Percentiles rank a stretch among this genome's conserved stretches.
These are phyloP conservation scores for Penicillium oxalicum DNA, from an alignment of 2,329 filamentous ascomycete species.

Conservation along the genomic window DNA sequence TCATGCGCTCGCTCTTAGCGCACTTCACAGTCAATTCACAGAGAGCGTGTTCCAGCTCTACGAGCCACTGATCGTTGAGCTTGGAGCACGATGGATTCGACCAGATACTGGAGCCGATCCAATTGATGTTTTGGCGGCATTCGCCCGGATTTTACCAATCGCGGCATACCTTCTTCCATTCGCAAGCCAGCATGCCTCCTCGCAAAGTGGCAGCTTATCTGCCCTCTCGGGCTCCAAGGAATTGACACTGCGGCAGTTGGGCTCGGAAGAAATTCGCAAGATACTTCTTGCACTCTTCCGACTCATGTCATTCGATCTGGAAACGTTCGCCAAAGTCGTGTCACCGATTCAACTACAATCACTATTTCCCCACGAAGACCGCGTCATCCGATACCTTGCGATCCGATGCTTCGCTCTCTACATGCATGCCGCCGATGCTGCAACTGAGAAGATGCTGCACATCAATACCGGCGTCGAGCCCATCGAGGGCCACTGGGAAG, in stretches of 20 bases:
- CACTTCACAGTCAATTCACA: slow-evolving; percentile 64
- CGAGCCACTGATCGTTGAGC: slow-evolving; percentile 69
- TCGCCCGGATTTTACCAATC: slow-evolving; percentile 75
- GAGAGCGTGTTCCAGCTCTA: slow-evolving; percentile 69
- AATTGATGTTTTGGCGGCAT: slow-evolving; percentile 56
- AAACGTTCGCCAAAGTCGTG: slow-evolving; percentile 60
- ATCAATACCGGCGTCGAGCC: slow-evolving; percentile 59
- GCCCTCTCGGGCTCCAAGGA: slow-evolving; percentile 27
- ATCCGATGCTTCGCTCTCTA: slow-evolving; percentile 74
- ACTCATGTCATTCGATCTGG: slow-evolving; percentile 68
- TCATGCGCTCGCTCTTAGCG: slow-evolving; percentile 62
- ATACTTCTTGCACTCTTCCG: slow-evolving; percentile 68
- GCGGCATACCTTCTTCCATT: slow-evolving; percentile 73
- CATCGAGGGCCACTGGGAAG: slow-evolving; percentile 69
- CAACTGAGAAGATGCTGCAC: slow-evolving; percentile 64
- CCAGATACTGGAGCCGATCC: slow-evolving; percentile 30
- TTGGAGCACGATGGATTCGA: slow-evolving; percentile 70
- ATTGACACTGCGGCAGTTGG: slow-evolving; percentile 27
- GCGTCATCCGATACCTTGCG: slow-evolving; percentile 69
- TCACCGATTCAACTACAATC: slow-evolving; percentile 62
- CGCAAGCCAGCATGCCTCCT: slow-evolving; percentile 49
- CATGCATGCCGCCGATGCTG: slow-evolving; percentile 72
- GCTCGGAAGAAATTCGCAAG: slow-evolving; percentile 36
- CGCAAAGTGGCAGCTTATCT: slow-evolving; percentile 30
- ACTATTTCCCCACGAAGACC: slow-evolving; percentile 56